Evolutionary conservation across 352 stramenopile genomes (phyloP).

Genomic region (Globisporangium splendens): DNA sequence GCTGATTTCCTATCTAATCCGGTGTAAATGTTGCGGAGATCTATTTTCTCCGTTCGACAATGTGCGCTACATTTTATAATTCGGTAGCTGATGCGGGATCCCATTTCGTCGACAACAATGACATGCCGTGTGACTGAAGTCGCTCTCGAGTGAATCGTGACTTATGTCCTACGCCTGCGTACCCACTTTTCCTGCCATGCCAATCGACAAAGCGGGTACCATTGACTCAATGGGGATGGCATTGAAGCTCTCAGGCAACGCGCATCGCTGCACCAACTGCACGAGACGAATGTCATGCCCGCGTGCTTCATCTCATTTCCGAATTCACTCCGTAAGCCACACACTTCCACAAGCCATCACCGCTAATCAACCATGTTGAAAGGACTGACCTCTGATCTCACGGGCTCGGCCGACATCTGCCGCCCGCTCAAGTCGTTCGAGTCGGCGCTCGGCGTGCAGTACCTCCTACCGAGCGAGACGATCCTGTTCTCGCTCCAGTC

Average conservation of each 20-base stretch:
- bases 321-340: slow-evolving; percentile 1
- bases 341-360: background rate
- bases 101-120: too few species aligned
- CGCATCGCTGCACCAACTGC: too few species aligned
- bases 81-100: too few species aligned
- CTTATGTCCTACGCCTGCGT: background rate
- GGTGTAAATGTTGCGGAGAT: too few species aligned
- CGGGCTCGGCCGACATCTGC: slow-evolving; percentile 53
- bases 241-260: background rate
- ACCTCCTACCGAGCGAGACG: slow-evolving; percentile 34
- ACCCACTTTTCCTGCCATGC: background rate
- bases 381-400: slow-evolving; percentile 44
- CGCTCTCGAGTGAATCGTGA: too few species aligned
- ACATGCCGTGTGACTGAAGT: too few species aligned
- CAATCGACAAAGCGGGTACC: background rate
- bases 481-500: slow-evolving; percentile 59
- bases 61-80: too few species aligned
- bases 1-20: too few species aligned
- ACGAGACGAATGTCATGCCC: background rate
- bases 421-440: slow-evolving; percentile 21
- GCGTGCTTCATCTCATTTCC: slow-evolving; percentile 5
- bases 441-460: slow-evolving; percentile 28
- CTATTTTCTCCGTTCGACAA: too few species aligned
- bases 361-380: slow-evolving; percentile 34
- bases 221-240: background rate